A percentile compares a stretch with the other conserved stretches of the same genome.
Evolutionary conservation across 73 alveolate species (phyloP).

Genomic region (Paramecium sexaurelia): DNA sequence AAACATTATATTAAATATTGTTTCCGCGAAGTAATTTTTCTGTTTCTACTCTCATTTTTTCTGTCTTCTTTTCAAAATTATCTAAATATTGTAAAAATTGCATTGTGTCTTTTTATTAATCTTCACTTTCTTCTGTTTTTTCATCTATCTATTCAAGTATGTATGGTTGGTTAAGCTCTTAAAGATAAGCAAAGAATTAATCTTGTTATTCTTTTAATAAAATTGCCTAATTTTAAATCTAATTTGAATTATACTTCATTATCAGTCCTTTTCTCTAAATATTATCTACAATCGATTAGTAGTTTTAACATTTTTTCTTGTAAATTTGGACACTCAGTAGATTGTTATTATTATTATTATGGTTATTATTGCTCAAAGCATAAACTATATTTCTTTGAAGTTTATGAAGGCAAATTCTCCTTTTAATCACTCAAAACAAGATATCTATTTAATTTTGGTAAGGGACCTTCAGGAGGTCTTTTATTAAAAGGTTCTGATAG

Average conservation of each 20-base stretch:
- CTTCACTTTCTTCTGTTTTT: conserved; percentile 42
- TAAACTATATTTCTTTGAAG: not conserved
- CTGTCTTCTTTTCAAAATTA: conserved; percentile 23
- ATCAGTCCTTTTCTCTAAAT: conserved; percentile 26
- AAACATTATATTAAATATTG: conserved; percentile 26
- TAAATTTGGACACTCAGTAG: not conserved
- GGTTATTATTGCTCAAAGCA: not conserved
- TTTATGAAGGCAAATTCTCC: not conserved
- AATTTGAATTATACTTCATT: not conserved
- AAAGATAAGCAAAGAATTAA: not conserved
- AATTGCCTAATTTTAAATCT: conserved; percentile 7
- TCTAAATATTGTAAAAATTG: not conserved
- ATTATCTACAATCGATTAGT: not conserved
- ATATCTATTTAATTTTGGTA: conserved; percentile 78
- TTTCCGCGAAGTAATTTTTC: conserved; percentile 22
- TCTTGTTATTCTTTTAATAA: not conserved
- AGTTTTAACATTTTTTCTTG: not conserved
- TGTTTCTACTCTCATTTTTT: conserved; percentile 23
- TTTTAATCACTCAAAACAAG: conserved; percentile 37
- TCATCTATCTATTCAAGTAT: conserved; percentile 15
- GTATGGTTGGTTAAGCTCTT: conserved; percentile 18
- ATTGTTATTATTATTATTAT: not conserved
- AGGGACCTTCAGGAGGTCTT: conserved; percentile 93
- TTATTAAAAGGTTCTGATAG: conserved; percentile 90
- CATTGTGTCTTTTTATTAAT: not conserved